phyloP scores from a whole-genome alignment of 2,329 filamentous ascomycete species.

The Fusarium sp. region DNA sequence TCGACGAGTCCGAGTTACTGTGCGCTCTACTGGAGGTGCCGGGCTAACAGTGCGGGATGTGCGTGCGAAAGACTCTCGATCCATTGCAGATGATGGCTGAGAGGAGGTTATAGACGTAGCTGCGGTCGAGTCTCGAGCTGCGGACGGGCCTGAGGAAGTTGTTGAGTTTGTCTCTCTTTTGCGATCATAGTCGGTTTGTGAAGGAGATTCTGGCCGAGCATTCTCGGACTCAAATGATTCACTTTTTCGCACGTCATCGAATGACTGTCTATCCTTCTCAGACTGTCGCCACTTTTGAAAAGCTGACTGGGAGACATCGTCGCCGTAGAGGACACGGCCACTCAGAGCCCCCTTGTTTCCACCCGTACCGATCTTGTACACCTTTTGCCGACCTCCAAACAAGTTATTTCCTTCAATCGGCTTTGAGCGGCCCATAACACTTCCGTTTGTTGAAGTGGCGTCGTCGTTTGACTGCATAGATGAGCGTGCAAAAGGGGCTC shows the following conservation, averaged over 20 bases:
- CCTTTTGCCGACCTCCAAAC: slow-evolving; percentile 95
- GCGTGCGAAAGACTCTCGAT: slow-evolving; percentile 59
- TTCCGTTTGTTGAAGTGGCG: slow-evolving; percentile 71
- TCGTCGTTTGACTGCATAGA: slow-evolving; percentile 81
- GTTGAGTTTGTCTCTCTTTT: slow-evolving; percentile 91
- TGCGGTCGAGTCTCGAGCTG: slow-evolving; percentile 83
- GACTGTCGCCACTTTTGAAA: slow-evolving; percentile 81
- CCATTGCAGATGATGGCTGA: slow-evolving; percentile 68
- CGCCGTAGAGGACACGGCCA: slow-evolving; percentile 83
- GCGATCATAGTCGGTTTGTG: slow-evolving; percentile 74
- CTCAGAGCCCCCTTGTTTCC: slow-evolving; percentile 66
- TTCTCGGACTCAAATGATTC: slow-evolving; percentile 45
- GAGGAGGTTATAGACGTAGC: slow-evolving; percentile 87
- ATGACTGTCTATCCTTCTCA: slow-evolving; percentile 66
- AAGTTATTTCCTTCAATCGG: slow-evolving; percentile 91
- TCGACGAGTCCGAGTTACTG: slow-evolving; percentile 76
- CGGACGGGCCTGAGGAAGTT: slow-evolving; percentile 76
- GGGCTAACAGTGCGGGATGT: slow-evolving; percentile 55
- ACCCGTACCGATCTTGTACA: slow-evolving; percentile 83
- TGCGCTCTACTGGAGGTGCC: slow-evolving; percentile 69
- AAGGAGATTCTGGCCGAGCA: slow-evolving; percentile 58
- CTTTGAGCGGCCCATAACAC: slow-evolving; percentile 86
- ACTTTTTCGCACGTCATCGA: slow-evolving; percentile 52
- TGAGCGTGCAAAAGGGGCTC: slow-evolving; percentile 71
- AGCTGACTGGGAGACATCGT: slow-evolving; percentile 84